A percentile compares a stretch with the other conserved stretches of the same genome.
Conservation (phyloP, 108 stramenopile species). For the Stephanodiscus triporus region DNA sequence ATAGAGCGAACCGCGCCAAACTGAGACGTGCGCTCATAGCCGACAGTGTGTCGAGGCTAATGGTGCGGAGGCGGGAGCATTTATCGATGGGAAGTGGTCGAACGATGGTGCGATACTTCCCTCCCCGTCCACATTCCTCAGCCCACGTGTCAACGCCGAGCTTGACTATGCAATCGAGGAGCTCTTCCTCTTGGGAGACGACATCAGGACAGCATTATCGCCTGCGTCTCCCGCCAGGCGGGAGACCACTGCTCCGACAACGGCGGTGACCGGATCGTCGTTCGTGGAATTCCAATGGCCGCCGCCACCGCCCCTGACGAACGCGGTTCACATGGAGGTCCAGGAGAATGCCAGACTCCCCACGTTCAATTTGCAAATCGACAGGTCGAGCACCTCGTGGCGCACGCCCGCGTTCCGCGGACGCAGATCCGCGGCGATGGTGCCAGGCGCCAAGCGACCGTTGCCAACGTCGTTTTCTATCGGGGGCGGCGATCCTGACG, state of each 20-base stretch:
- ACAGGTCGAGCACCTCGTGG: slow-evolving; percentile 54
- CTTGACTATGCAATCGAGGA: slow-evolving; percentile 39
- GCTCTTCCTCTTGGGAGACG: slow-evolving; percentile 27
- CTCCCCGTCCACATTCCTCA: slow-evolving; percentile 11
- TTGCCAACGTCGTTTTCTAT: neutral
- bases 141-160: slow-evolving; percentile 19
- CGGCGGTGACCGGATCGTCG: neutral
- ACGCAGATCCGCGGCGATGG: slow-evolving; percentile 20
- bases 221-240: too few relatives aligned
- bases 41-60: too few relatives aligned
- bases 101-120: too few relatives aligned
- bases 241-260: neutral
- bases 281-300: neutral
- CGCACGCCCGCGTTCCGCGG: slow-evolving; percentile 44
- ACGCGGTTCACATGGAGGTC: slow-evolving; percentile 83
- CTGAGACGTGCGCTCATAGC: too few relatives aligned
- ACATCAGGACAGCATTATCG: neutral
- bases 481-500: neutral
- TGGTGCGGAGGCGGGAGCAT: too few relatives aligned
- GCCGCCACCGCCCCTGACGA: slow-evolving; percentile 13
- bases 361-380: slow-evolving; percentile 63
- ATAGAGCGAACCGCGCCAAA: too few relatives aligned
- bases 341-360: slow-evolving; percentile 86
- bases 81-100: too few relatives aligned
- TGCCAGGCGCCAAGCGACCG: slow-evolving; percentile 12